Percentiles rank a stretch among this genome's conserved stretches.
phyloP scores from a whole-genome alignment of 352 stramenopile genomes.

The Phytophthora ohioensis region DNA sequence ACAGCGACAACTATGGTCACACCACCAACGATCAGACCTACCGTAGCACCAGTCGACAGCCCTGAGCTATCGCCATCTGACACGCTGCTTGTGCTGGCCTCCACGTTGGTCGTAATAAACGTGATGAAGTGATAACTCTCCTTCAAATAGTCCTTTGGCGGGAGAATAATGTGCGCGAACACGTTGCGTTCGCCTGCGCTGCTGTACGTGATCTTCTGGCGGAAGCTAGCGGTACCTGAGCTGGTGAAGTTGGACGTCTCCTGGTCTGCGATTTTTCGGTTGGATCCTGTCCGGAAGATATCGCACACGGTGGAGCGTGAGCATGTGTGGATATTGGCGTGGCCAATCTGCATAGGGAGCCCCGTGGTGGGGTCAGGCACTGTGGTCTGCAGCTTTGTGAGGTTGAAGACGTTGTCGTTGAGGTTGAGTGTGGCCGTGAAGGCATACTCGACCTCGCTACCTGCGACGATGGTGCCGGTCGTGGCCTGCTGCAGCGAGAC shows the following conservation, averaged over 20 bases:
- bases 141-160: constrained; percentile 56
- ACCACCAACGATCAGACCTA: constrained; percentile 58
- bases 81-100: constrained; percentile 29
- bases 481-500: constrained; percentile 63
- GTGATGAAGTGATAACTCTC: constrained; percentile 84
- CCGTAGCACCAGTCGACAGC: constrained; percentile 49
- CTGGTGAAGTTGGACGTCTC: constrained; percentile 84
- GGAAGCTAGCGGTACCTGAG: constrained; percentile 60
- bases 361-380: constrained; percentile 65
- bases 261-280: constrained; percentile 74
- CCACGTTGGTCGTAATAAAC: constrained; percentile 66
- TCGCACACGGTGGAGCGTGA: constrained; percentile 73
- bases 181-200: constrained; percentile 70
- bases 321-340: constrained; percentile 84
- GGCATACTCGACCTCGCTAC: constrained; percentile 62
- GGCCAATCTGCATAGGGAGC: constrained; percentile 70
- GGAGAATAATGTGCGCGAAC: constrained; percentile 81
- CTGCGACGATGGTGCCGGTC: constrained; percentile 39
- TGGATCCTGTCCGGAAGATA: constrained; percentile 71
- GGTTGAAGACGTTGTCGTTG: constrained; percentile 68
- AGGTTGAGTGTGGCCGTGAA: constrained; percentile 84
- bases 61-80: constrained; percentile 29
- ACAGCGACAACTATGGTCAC: constrained; percentile 53
- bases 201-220: constrained; percentile 63
- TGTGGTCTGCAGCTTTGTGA: constrained; percentile 64